These are phyloP conservation scores for Ceratopteris richardii DNA, from an alignment of 75 land plant species.

Conservation along the genomic window DNA sequence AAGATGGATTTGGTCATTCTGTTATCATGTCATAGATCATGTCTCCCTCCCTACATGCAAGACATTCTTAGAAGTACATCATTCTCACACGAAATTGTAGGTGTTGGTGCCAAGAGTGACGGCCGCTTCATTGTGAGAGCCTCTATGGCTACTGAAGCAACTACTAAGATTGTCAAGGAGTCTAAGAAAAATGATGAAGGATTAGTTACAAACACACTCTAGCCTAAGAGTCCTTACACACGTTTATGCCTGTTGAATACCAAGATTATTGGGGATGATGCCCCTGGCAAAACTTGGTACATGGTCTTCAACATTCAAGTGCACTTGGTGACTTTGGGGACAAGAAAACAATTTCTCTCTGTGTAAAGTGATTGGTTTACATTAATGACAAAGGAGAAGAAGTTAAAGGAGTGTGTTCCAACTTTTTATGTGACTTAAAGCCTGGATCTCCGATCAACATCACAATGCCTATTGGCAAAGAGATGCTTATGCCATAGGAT, in stretches of 20 bases:
- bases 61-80: too few relatives aligned
- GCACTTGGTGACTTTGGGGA: conserved; percentile 98
- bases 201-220: conserved; percentile 59
- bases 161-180: conserved; percentile 54
- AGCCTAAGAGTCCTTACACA: conserved; percentile 80
- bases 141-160: conserved; percentile 56
- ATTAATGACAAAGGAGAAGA: conserved; percentile 82
- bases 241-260: conserved; percentile 79
- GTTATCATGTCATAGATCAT: too few relatives aligned
- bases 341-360: conserved; percentile 90
- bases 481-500: conserved; percentile 96
- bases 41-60: too few relatives aligned
- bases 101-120: conserved; percentile 9
- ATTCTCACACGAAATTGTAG: too few relatives aligned
- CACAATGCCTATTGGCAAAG: conserved; percentile 96
- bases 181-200: conserved; percentile 80
- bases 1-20: too few relatives aligned
- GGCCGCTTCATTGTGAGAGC: conserved; percentile 33
- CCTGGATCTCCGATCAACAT: conserved; percentile 83
- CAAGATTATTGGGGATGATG: conserved; percentile 95
- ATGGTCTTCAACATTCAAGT: conserved; percentile 96
- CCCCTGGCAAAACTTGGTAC: conserved; percentile 98
- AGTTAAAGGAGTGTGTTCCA: conserved; percentile 98
- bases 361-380: conserved; percentile 94
- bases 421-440: conserved; percentile 93